Conservation (phyloP, 192 early-diverging fungal species). For the Coemansia nantahalensis region DNA sequence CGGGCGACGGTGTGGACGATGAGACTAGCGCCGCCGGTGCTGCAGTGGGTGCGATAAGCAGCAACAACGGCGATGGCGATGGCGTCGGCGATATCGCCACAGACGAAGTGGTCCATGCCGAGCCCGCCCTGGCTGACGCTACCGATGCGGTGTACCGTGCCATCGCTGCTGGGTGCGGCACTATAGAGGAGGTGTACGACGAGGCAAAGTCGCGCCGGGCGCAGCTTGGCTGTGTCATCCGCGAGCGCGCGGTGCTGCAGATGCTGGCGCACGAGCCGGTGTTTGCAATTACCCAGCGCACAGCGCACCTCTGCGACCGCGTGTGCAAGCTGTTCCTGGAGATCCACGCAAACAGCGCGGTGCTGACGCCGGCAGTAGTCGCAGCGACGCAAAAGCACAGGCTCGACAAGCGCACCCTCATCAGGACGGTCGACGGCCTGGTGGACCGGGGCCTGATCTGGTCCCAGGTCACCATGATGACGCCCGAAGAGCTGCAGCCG, state of each 20-base stretch:
- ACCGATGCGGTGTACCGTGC: background rate
- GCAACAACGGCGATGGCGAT: background rate
- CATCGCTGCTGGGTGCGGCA: constrained; percentile 1
- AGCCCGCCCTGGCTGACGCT: background rate
- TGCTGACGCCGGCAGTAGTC: constrained; percentile 6
- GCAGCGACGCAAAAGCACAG: constrained; percentile 1
- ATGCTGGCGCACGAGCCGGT: constrained; percentile 24
- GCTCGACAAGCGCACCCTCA: constrained; percentile 37
- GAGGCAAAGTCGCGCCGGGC: constrained; percentile 14
- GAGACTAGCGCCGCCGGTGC: too few relatives aligned
- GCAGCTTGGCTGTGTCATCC: constrained; percentile 13
- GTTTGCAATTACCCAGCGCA: background rate
- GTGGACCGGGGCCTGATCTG: constrained; percentile 9
- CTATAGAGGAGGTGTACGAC: constrained; percentile 11
- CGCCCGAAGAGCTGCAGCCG: background rate
- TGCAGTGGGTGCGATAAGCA: too few relatives aligned
- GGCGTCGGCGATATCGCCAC: background rate
- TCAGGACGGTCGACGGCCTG: constrained; percentile 16
- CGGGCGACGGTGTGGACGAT: too few relatives aligned
- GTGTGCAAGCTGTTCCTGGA: constrained; percentile 5
- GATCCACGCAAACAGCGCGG: constrained; percentile 1
- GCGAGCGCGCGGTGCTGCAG: constrained; percentile 23
- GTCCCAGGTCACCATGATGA: background rate
- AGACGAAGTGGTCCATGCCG: too few relatives aligned
- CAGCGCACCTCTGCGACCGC: constrained; percentile 2